A percentile compares a stretch with the other conserved stretches of the same genome.
Conservation (phyloP, 2,329 filamentous ascomycete species). For the Hirsutella rhossiliensis region DNA sequence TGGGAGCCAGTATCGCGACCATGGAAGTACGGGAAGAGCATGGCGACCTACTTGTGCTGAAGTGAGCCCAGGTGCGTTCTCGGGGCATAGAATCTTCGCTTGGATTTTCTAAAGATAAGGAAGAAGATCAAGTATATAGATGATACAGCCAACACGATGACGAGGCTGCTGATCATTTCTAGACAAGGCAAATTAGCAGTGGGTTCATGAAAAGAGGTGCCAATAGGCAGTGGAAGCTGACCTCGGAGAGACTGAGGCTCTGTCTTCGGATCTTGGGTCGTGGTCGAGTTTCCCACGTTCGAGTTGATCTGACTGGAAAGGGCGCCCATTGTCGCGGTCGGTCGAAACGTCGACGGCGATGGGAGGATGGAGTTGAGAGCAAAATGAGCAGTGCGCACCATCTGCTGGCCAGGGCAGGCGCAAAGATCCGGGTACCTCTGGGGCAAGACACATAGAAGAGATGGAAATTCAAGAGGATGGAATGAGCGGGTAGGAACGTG, state of each 20-base stretch:
- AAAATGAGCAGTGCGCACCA: no score
- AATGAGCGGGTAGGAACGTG: no score
- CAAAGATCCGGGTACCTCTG: no score
- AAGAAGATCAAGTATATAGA: constrained; percentile 39
- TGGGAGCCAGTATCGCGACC: no score
- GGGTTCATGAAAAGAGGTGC: not conserved
- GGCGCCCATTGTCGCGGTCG: constrained; percentile 17
- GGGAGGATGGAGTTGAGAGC: no score
- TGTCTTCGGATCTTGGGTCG: constrained; percentile 11
- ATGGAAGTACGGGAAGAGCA: no score
- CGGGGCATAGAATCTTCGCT: constrained; percentile 42
- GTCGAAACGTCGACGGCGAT: no score
- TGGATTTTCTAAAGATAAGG: constrained; percentile 32
- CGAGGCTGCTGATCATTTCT: constrained; percentile 37
- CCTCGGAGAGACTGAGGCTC: constrained; percentile 23
- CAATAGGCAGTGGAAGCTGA: constrained; percentile 12
- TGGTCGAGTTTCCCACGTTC: constrained; percentile 14
- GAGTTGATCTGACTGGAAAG: constrained; percentile 26
- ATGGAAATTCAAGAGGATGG: no score
- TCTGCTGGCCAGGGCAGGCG: no score
- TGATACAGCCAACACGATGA: constrained; percentile 38
- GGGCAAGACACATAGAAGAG: no score
- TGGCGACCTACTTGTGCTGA: constrained; percentile 32
- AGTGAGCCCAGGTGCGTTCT: constrained; percentile 37
- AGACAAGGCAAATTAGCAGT: not conserved